Percentiles rank a stretch among this genome's conserved stretches.
phyloP scores from a whole-genome alignment of 495 filamentous ascomycete species.

The Aspergillus conjunctus region DNA sequence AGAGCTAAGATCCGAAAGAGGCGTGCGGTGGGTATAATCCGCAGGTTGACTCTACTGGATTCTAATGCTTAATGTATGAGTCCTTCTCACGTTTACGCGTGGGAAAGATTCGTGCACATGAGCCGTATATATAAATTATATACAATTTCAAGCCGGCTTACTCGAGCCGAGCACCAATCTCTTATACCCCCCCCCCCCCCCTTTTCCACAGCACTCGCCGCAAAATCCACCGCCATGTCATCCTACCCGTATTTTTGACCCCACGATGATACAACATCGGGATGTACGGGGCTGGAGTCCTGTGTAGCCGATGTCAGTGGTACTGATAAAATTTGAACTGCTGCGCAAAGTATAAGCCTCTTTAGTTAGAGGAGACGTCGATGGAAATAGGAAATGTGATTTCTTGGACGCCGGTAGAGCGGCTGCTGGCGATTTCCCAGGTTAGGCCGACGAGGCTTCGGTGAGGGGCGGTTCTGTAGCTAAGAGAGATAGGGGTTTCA shows the following conservation, averaged over 20 bases:
- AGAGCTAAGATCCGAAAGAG: too few relatives aligned
- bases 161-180: neutral
- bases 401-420: neutral
- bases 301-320: neutral
- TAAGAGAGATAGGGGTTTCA: neutral
- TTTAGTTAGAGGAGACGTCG: neutral
- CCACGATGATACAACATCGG: constrained; percentile 24
- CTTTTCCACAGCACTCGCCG: too few relatives aligned
- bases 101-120: too few relatives aligned
- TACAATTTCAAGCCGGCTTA: neutral
- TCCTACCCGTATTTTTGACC: constrained; percentile 9
- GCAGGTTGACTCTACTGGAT: too few relatives aligned
- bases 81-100: too few relatives aligned
- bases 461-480: neutral
- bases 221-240: constrained; percentile 30
- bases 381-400: neutral
- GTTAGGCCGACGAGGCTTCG: neutral
- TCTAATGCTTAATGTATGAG: too few relatives aligned
- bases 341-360: neutral
- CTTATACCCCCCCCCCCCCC: neutral
- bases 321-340: neutral
- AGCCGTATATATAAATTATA: too few relatives aligned
- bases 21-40: too few relatives aligned
- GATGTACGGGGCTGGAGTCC: constrained; percentile 1
- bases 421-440: neutral